phyloP scores from a whole-genome alignment of 495 filamentous ascomycete genomes.

The Penicillium goetzii region DNA sequence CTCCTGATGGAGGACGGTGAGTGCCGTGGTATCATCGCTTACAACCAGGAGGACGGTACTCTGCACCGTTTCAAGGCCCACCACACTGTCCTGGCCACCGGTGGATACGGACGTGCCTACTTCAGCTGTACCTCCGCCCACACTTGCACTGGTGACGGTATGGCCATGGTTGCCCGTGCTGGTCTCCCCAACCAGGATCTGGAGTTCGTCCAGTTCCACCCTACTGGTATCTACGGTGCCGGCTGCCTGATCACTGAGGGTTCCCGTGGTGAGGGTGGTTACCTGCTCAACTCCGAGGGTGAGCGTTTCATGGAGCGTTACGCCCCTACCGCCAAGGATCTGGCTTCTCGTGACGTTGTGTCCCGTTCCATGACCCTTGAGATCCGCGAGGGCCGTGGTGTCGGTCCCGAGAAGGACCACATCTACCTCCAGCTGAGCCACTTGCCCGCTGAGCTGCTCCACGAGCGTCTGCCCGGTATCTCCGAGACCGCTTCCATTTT shows the following conservation, averaged over 20 bases:
- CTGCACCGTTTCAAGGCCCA: constrained; percentile 93
- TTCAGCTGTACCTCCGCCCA: constrained; percentile 97
- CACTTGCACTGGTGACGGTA: constrained; percentile 97
- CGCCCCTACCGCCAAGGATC: constrained; percentile 95
- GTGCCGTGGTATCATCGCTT: constrained; percentile 93
- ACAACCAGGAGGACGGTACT: constrained; percentile 98
- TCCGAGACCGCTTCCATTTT: constrained; percentile 98
- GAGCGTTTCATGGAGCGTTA: constrained; percentile 99
- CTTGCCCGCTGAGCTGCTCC: constrained; percentile 84
- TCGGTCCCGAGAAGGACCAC: constrained; percentile 95
- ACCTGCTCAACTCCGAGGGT: constrained; percentile 93
- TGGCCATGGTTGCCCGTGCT: constrained; percentile 97
- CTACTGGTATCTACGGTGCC: constrained; percentile 98
- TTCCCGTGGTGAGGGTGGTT: constrained; percentile 96
- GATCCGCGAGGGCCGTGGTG: constrained; percentile 95
- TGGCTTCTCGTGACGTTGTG: constrained; percentile 90
- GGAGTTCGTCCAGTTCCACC: constrained; percentile 99
- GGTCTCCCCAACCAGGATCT: constrained; percentile 98
- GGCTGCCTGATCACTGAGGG: constrained; percentile 98
- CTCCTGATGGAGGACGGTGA: constrained; percentile 95
- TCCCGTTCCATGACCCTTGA: constrained; percentile 97
- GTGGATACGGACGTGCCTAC: constrained; percentile 95
- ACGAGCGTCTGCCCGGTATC: constrained; percentile 96
- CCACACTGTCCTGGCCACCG: constrained; percentile 94
- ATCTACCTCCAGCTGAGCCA: constrained; percentile 97